Evolutionary conservation across 768 basidiomycete genomes (phyloP).

Genomic region (Tubosaeta brunneosetosa): DNA sequence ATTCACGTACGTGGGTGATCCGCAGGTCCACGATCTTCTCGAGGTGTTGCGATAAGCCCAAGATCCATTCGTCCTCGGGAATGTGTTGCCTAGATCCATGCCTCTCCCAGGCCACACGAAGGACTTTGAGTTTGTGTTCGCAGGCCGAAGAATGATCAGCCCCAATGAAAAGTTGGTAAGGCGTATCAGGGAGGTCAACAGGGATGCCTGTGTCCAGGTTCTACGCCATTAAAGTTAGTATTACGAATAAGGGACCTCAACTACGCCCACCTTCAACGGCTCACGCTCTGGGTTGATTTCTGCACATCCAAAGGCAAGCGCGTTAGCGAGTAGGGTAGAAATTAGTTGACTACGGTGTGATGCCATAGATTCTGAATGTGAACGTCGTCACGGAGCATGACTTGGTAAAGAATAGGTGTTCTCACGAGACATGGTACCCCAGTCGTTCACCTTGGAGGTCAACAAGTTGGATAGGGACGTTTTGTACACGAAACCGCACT

Average conservation of each 20-base stretch:
- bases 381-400: too few species aligned
- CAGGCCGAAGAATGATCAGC: slow-evolving; percentile 11
- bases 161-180: slow-evolving; percentile 33
- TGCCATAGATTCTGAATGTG: slow-evolving; percentile 41
- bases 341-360: slow-evolving; percentile 46
- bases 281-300: slow-evolving; percentile 44
- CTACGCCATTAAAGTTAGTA: slow-evolving; percentile 22
- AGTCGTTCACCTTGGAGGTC: slow-evolving; percentile 50
- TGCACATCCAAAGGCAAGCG: slow-evolving; percentile 43
- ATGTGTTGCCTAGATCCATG: slow-evolving; percentile 16
- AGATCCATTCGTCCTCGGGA: slow-evolving; percentile 35
- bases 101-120: too few species aligned
- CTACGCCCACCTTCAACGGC: slow-evolving; percentile 55
- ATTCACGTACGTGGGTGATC: slow-evolving; percentile 43
- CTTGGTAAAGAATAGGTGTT: too few species aligned
- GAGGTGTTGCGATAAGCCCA: slow-evolving; percentile 36
- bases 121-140: slow-evolving; percentile 9
- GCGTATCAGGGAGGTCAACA: slow-evolving; percentile 36
- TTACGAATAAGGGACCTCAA: too few species aligned
- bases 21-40: slow-evolving; percentile 38
- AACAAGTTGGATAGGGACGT: not conserved
- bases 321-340: slow-evolving; percentile 39
- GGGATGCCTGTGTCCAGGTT: slow-evolving; percentile 48
- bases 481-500: not conserved
- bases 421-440: slow-evolving; percentile 62